A percentile compares a stretch with the other conserved stretches of the same genome.
Conservation (phyloP, 345 rosid genomes). For the Citrus hindsii region DNA sequence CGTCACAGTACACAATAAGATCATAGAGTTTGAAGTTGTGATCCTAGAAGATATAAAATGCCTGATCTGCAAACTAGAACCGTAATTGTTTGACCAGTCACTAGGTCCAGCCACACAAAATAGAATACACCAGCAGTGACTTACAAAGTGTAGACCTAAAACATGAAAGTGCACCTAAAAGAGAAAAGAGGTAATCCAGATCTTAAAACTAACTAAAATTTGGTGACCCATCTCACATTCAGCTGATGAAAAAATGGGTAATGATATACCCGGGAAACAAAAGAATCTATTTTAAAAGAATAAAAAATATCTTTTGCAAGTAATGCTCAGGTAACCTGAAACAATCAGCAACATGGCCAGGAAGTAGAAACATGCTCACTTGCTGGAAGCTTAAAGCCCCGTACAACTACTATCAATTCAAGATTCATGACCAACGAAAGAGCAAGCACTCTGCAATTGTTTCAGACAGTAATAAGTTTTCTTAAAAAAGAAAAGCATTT, state of each 20-base stretch:
- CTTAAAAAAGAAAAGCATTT: constrained; percentile 23
- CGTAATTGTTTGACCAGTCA: not conserved
- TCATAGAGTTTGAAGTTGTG: not conserved
- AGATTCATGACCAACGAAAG: constrained; percentile 45
- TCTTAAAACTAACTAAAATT: constrained; percentile 12
- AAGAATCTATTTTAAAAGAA: constrained; percentile 17
- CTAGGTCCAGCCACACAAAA: not conserved
- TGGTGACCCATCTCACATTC: constrained; percentile 4
- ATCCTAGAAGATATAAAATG: not conserved
- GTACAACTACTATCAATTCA: constrained; percentile 45
- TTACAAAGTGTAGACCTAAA: not conserved
- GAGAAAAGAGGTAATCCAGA: not conserved
- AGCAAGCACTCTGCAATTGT: constrained; percentile 50
- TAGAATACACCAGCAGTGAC: not conserved
- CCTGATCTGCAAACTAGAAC: not conserved
- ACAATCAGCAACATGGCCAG: constrained; percentile 47
- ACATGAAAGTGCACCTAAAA: not conserved
- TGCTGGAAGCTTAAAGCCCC: constrained; percentile 41
- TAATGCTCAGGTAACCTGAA: constrained; percentile 49
- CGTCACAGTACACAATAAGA: not conserved
- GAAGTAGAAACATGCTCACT: constrained; percentile 45
- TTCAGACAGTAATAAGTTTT: constrained; percentile 37
- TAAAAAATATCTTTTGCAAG: constrained; percentile 13
- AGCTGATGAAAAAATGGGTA: not conserved
- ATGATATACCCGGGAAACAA: not conserved